Percentiles rank a stretch among this genome's conserved stretches.
Conservation (phyloP, 768 basidiomycete species). For the Steccherinum ochraceum region DNA sequence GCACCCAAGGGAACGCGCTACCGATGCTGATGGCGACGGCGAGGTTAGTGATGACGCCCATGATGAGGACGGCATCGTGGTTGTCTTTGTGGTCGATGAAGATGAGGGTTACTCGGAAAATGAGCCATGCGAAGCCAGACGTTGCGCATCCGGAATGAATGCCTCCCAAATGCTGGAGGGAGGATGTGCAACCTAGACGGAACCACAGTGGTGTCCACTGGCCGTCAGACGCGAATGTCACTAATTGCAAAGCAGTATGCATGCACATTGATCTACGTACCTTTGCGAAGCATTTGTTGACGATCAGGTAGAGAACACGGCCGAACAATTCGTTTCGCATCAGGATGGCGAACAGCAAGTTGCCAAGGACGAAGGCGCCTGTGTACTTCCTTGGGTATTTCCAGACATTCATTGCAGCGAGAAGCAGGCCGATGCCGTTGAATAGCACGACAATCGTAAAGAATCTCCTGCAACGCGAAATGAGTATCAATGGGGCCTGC, state of each 20-base stretch:
- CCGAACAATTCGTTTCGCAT: slow-evolving; percentile 39
- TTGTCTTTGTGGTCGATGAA: slow-evolving; percentile 29
- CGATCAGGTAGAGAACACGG: slow-evolving; percentile 29
- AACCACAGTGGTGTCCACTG: slow-evolving; percentile 38
- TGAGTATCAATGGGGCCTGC: neutral
- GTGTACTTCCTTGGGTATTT: slow-evolving; percentile 29
- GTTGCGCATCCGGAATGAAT: slow-evolving; percentile 38
- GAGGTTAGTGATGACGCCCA: slow-evolving; percentile 34
- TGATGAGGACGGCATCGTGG: slow-evolving; percentile 29
- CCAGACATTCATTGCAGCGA: slow-evolving; percentile 27
- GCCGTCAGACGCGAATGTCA: no score
- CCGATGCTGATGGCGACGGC: slow-evolving; percentile 29
- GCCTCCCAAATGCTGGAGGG: slow-evolving; percentile 35
- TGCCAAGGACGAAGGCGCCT: slow-evolving; percentile 34
- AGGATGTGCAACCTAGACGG: slow-evolving; percentile 31
- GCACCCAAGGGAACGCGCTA: slow-evolving; percentile 37
- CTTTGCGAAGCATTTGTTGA: slow-evolving; percentile 33
- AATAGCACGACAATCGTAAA: slow-evolving; percentile 26
- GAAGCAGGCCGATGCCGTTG: slow-evolving; percentile 26
- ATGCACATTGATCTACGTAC: slow-evolving; percentile 13
- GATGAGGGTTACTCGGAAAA: slow-evolving; percentile 29
- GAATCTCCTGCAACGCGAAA: slow-evolving; percentile 24
- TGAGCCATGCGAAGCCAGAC: slow-evolving; percentile 32
- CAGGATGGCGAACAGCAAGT: slow-evolving; percentile 33
- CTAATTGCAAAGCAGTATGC: neutral